These are phyloP conservation scores for Dichotomocladium elegans DNA, from an alignment of 371 early-diverging fungal species.

Conservation along the genomic window DNA sequence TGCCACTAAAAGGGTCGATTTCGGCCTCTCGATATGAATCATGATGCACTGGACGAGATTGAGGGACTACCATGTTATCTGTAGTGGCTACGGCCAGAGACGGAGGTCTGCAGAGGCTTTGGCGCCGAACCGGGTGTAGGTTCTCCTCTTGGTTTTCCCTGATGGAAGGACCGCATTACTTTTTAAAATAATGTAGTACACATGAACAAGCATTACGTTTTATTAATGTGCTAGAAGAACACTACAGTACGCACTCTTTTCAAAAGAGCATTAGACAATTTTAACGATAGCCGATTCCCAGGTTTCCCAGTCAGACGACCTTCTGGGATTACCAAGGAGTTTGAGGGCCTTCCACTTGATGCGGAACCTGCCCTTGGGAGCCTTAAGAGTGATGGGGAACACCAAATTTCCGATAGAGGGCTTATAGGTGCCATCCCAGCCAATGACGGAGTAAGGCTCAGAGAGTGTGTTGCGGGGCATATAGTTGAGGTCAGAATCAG, in stretches of 20 bases:
- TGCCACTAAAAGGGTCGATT: too few species aligned
- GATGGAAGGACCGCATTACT: too few species aligned
- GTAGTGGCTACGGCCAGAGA: too few species aligned
- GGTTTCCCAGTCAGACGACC: slow-evolving; percentile 22
- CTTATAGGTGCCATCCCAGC: slow-evolving; percentile 17
- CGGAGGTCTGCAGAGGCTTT: too few species aligned
- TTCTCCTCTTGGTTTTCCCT: too few species aligned
- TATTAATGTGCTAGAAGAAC: neutral
- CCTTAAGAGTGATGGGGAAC: slow-evolving; percentile 4
- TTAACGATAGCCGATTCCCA: slow-evolving; percentile 31
- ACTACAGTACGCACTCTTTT: too few species aligned
- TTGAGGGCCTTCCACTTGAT: slow-evolving; percentile 25
- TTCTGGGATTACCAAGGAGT: slow-evolving; percentile 27
- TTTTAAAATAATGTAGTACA: too few species aligned
- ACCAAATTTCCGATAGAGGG: slow-evolving; percentile 4
- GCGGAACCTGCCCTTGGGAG: slow-evolving; percentile 24
- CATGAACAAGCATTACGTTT: neutral
- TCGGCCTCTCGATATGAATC: too few species aligned
- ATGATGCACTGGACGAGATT: too few species aligned
- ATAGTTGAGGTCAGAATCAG: neutral
- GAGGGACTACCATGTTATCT: too few species aligned
- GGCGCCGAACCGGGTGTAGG: too few species aligned
- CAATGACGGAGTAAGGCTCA: neutral
- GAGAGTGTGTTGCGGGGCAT: slow-evolving; percentile 14
- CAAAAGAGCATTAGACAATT: slow-evolving; percentile 4